Percentiles rank a stretch among this genome's conserved stretches.
These are phyloP conservation scores for Didymella exigua DNA, from an alignment of 2,329 filamentous ascomycete genomes.

Conservation along the genomic window DNA sequence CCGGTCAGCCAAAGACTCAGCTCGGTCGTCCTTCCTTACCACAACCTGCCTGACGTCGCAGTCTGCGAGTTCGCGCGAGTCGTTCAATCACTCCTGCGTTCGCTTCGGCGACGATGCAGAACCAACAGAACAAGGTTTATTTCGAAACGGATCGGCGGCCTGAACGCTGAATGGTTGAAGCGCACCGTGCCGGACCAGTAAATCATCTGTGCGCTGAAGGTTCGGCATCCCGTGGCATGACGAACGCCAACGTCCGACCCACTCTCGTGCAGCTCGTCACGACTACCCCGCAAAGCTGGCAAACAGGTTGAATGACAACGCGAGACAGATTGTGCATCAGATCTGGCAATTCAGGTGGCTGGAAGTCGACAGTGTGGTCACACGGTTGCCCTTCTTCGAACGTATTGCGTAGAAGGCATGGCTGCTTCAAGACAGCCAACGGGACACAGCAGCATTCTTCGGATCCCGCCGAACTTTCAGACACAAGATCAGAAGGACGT, in stretches of 20 bases:
- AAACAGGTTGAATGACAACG: slow-evolving; percentile 7
- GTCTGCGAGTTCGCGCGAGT: slow-evolving; percentile 13
- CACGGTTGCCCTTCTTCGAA: neutral
- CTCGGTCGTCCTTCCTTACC: slow-evolving; percentile 7
- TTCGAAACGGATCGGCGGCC: slow-evolving; percentile 16
- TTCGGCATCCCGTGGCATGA: slow-evolving; percentile 17
- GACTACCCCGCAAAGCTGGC: slow-evolving; percentile 8
- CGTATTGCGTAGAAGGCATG: neutral
- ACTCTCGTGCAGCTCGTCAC: slow-evolving; percentile 13
- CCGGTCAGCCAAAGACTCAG: neutral
- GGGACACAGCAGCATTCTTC: slow-evolving; percentile 8
- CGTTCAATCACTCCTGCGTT: slow-evolving; percentile 14
- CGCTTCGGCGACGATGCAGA: slow-evolving; percentile 9
- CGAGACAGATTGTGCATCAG: slow-evolving; percentile 2
- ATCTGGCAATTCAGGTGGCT: slow-evolving; percentile 2
- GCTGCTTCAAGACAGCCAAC: slow-evolving; percentile 1
- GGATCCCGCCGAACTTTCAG: slow-evolving; percentile 10
- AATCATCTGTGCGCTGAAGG: slow-evolving; percentile 8
- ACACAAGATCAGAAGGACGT: slow-evolving; percentile 10
- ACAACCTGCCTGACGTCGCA: neutral
- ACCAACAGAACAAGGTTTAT: slow-evolving; percentile 15
- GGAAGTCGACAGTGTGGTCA: neutral
- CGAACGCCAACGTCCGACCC: slow-evolving; percentile 11
- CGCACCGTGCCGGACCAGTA: slow-evolving; percentile 5
- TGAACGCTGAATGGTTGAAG: slow-evolving; percentile 2